A percentile compares a stretch with the other conserved stretches of the same genome.
These are phyloP conservation scores for Agapanthus africanus DNA, from an alignment of 106 monocot genomes.

Conservation along the genomic window DNA sequence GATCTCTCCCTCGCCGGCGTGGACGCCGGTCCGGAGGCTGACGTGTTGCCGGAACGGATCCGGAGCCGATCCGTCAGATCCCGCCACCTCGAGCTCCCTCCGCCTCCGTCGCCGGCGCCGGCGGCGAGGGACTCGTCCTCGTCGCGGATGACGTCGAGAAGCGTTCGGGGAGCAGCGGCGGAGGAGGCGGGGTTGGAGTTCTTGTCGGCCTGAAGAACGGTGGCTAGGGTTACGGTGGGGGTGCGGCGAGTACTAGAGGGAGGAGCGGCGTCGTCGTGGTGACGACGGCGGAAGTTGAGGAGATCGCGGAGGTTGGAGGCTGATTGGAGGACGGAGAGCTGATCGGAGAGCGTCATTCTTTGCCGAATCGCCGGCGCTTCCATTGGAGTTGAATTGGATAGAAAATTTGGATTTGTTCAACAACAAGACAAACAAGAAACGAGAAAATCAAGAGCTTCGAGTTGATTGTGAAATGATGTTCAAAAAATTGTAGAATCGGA, in stretches of 20 bases:
- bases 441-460: too few species aligned
- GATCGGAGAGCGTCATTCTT: constrained; percentile 16
- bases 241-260: background rate
- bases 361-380: constrained; percentile 8
- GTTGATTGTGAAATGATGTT: too few species aligned
- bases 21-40: background rate
- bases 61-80: background rate
- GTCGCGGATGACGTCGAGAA: constrained; percentile 7
- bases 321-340: constrained; percentile 12
- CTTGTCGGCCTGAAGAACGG: constrained; percentile 14
- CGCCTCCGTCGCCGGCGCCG: background rate
- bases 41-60: background rate
- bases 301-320: constrained; percentile 15
- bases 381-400: constrained; percentile 5
- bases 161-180: constrained; percentile 8
- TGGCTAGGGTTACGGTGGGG: constrained; percentile 11
- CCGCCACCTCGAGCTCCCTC: background rate
- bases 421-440: too few species aligned
- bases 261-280: too few species aligned
- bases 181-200: background rate
- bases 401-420: too few species aligned
- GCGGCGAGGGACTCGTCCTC: background rate
- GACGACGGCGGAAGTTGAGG: background rate
- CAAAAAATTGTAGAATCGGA: too few species aligned
- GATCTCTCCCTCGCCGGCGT: background rate